Base-by-base conservation (phyloP, 2,329 filamentous ascomycete genomes). In the Lojkania enalia region DNA sequence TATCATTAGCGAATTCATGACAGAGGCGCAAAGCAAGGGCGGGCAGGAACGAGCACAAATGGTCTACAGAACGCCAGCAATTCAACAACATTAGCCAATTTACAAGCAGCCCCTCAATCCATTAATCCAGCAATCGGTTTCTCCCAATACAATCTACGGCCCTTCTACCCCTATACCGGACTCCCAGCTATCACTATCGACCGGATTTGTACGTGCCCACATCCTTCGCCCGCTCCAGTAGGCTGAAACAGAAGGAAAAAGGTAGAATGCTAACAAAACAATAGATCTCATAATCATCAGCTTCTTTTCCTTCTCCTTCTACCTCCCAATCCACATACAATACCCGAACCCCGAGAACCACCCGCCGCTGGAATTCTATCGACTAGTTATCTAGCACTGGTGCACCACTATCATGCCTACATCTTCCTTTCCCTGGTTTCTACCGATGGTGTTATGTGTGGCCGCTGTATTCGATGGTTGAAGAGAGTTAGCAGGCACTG, bases 271-370 rank as follows among this genome's bases (percentile, higher is more conserved):
- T 30, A 14, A 15, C 18, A 15, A 35, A 29, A 20, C n/a, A 5
- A 2, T 15, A 48, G 41, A 86, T 58, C 69, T 85, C 1, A 85
- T 86, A 55, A 85, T 86, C 55, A 74, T 86, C 30, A 80, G 81
- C 0, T 86, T 86, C 70, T 85, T 86, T 71, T 81, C 77, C 20
- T 85, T 83, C 63, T 74, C 77, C 0, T 86, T 86, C 68, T 82
- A 85, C 55, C 70, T 86, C 33, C 83, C 83, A 0, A 79, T 84
- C 12, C 82, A 86, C 61, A 76, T 75, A 54, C 77, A 79, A 57
- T 83, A 83, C 58, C 71, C 84, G 46, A 74, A 73, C 13, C 75
- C 77, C 0, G 72, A 77, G 36, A 74, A 73, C 9, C 81, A 83
- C 46, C 80, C 79, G 1, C 78, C 81, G 0, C 72, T 86, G 1